Percentiles rank a stretch among this genome's conserved stretches.
These are phyloP conservation scores for Septoria petroselini DNA, from an alignment of 2,329 filamentous ascomycete species.

Conservation along the genomic window DNA sequence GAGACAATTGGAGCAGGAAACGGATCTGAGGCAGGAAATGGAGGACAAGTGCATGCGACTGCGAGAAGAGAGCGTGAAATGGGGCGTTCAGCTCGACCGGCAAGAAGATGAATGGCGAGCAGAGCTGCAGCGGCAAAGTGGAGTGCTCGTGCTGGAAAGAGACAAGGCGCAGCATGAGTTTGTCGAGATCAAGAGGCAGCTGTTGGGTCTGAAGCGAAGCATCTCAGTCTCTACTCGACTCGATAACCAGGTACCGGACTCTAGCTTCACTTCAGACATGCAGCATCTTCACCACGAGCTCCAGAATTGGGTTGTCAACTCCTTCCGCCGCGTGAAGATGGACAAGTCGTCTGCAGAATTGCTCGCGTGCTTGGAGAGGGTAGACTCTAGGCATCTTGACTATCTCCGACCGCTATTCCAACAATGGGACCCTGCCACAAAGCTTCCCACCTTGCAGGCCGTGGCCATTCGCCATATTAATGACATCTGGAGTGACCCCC, in stretches of 20 bases:
- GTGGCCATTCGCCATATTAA: constrained; percentile 59
- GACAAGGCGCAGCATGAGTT: constrained; percentile 22
- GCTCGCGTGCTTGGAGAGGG: constrained; percentile 24
- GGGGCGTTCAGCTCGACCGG: constrained; percentile 15
- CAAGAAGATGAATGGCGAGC: constrained; percentile 20
- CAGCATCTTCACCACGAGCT: constrained; percentile 60
- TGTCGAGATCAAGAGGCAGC: constrained; percentile 49
- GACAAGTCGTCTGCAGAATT: constrained; percentile 27
- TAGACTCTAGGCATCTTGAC: constrained; percentile 25
- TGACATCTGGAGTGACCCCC: constrained; percentile 58
- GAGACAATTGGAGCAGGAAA: constrained; percentile 27
- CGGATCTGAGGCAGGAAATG: constrained; percentile 24
- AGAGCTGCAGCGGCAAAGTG: constrained; percentile 17
- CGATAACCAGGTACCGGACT: constrained; percentile 62
- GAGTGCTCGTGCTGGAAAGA: constrained; percentile 13
- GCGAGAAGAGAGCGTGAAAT: constrained; percentile 23
- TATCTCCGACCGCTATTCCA: constrained; percentile 47
- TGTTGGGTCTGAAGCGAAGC: constrained; percentile 67
- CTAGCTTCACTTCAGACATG: constrained; percentile 63
- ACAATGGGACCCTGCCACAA: constrained; percentile 53
- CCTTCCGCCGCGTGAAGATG: constrained; percentile 63
- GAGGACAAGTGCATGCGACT: constrained; percentile 24
- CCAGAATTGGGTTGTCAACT: constrained; percentile 71
- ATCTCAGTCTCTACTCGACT: constrained; percentile 65
- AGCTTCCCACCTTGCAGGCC: constrained; percentile 62